These are phyloP conservation scores for Periconia sp. DNA, from an alignment of 2,329 filamentous ascomycete species.

Conservation along the genomic window DNA sequence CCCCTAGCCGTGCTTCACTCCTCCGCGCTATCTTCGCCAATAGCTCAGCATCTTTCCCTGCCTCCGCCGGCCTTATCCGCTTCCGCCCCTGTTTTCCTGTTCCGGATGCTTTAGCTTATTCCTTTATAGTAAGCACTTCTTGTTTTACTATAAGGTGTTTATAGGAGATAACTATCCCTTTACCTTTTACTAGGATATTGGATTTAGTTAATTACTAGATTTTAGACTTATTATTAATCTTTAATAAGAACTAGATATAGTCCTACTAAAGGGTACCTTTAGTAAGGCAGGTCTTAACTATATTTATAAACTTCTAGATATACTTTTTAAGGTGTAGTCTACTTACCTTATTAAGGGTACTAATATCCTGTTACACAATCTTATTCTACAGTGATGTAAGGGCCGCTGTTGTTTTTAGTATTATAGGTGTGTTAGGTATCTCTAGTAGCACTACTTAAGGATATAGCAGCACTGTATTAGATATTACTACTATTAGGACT, in stretches of 20 bases:
- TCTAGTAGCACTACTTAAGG: too few species aligned
- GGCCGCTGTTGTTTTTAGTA: slow-evolving; percentile 6
- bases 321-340: slow-evolving; percentile 14
- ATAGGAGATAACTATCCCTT: too few species aligned
- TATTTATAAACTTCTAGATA: slow-evolving; percentile 16
- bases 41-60: too few species aligned
- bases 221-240: slow-evolving; percentile 1
- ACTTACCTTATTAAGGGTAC: slow-evolving; percentile 14
- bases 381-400: slow-evolving; percentile 12
- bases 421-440: slow-evolving; percentile 15
- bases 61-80: too few species aligned
- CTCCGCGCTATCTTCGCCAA: too few species aligned
- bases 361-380: slow-evolving; percentile 12
- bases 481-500: slow-evolving; percentile 14
- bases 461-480: not conserved
- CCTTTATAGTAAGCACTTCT: too few species aligned
- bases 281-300: slow-evolving; percentile 26
- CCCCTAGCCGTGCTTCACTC: too few species aligned
- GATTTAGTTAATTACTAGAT: too few species aligned
- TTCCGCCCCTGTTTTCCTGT: too few species aligned
- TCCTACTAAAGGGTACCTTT: slow-evolving; percentile 25
- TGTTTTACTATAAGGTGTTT: too few species aligned
- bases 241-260: slow-evolving; percentile 25
- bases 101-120: too few species aligned
- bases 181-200: too few species aligned